phyloP scores from a whole-genome alignment of 1,139 yeast genomes.

The Kluyveromyces sp. region DNA sequence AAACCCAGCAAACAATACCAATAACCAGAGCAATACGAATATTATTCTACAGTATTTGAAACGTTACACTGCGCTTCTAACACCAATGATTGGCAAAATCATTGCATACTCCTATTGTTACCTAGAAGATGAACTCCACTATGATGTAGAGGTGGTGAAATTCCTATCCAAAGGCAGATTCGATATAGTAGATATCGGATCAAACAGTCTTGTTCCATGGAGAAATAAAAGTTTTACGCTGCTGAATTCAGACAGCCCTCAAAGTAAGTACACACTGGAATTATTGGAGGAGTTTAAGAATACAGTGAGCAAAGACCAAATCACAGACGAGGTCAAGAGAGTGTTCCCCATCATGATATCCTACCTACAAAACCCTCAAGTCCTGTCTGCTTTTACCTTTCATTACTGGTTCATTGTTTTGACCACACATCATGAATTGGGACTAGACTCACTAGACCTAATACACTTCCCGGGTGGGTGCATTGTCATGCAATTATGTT shows the following conservation, averaged over 20 bases:
- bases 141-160: conserved; percentile 21
- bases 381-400: conserved; percentile 28
- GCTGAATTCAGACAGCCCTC: background rate
- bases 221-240: conserved; percentile 15
- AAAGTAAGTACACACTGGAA: background rate
- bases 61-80: conserved; percentile 22
- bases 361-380: conserved; percentile 25
- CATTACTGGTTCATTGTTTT: conserved; percentile 29
- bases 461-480: conserved; percentile 18
- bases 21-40: background rate
- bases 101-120: conserved; percentile 29
- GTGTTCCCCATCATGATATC: conserved; percentile 28
- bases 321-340: conserved; percentile 6
- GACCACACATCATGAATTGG: conserved; percentile 8
- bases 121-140: conserved; percentile 24
- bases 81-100: conserved; percentile 28
- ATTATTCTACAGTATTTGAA: conserved; percentile 12
- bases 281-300: background rate
- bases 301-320: background rate
- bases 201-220: conserved; percentile 18
- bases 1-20: background rate
- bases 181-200: conserved; percentile 4
- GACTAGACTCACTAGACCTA: conserved; percentile 4
- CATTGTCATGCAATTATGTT: conserved; percentile 16
- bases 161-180: conserved; percentile 12